Evolutionary conservation across 208 protist genomes (phyloP).

Genomic region (Trypanosoma cruzi): DNA sequence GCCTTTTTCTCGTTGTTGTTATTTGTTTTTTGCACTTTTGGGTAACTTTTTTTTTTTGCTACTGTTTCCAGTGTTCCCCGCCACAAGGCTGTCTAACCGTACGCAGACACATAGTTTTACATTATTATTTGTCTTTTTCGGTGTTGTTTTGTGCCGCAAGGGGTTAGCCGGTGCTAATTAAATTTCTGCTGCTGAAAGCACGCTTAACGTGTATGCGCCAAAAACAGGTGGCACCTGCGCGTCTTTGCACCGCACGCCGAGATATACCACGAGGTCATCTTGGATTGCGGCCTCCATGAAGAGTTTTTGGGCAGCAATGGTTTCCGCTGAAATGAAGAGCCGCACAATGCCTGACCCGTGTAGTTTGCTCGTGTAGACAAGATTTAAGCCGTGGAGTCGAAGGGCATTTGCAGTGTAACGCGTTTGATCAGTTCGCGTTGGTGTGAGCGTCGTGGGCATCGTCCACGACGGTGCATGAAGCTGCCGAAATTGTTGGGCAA

Average conservation of each 20-base stretch:
- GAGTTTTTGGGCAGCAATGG: conserved; percentile 38
- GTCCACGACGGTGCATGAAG: conserved; percentile 41
- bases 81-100: no score
- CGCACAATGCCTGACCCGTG: conserved; percentile 12
- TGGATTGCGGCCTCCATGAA: conserved; percentile 43
- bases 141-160: no score
- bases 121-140: no score
- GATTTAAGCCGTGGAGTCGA: conserved; percentile 51
- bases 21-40: no score
- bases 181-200: conserved; percentile 6
- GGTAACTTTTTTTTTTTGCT: no score
- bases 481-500: conserved; percentile 29
- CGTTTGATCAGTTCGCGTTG: conserved; percentile 24
- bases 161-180: no score
- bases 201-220: conserved; percentile 44
- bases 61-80: no score
- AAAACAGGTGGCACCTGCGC: conserved; percentile 42
- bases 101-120: no score
- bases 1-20: no score
- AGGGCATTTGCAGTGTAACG: conserved; percentile 47
- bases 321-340: conserved; percentile 56
- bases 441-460: conserved; percentile 34
- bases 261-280: conserved; percentile 29
- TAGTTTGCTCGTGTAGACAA: conserved; percentile 46
- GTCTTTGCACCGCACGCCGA: conserved; percentile 46